These are phyloP conservation scores for Penicillium nordicum DNA, from an alignment of 2,329 filamentous ascomycete species.

Conservation along the genomic window DNA sequence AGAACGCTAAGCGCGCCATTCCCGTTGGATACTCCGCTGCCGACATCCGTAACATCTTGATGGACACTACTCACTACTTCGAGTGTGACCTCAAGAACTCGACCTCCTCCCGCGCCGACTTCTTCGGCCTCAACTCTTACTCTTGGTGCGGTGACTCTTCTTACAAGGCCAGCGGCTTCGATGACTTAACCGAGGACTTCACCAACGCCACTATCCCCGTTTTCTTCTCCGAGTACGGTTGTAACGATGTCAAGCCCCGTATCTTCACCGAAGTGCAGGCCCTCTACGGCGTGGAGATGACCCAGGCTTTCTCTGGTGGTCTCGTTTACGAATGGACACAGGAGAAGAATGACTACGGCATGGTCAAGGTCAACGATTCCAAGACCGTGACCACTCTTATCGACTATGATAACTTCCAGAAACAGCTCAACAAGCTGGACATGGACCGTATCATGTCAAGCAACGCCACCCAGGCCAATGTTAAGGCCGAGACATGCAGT, in stretches of 20 bases:
- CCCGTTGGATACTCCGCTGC: conserved; percentile 67
- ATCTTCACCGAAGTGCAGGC: conserved; percentile 59
- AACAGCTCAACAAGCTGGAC: conserved; percentile 72
- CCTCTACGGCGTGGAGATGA: conserved; percentile 60
- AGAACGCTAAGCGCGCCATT: conserved; percentile 56
- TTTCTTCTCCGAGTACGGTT: conserved; percentile 67
- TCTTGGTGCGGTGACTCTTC: conserved; percentile 63
- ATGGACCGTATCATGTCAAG: conserved; percentile 62
- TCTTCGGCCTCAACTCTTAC: conserved; percentile 66
- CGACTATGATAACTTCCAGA: conserved; percentile 71
- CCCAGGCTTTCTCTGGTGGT: conserved; percentile 56
- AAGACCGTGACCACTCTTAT: conserved; percentile 56
- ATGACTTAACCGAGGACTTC: conserved; percentile 58
- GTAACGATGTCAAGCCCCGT: conserved; percentile 57
- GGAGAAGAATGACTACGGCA: conserved; percentile 49
- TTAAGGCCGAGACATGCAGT: conserved; percentile 62
- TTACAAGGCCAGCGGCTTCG: conserved; percentile 54
- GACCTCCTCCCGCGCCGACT: conserved; percentile 56
- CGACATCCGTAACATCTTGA: conserved; percentile 59
- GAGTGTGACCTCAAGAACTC: conserved; percentile 52
- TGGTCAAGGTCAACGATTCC: conserved; percentile 61
- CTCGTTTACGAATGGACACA: conserved; percentile 51
- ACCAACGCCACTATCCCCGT: conserved; percentile 56
- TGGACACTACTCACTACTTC: conserved; percentile 60
- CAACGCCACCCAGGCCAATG: conserved; percentile 55